Conservation (phyloP, 495 filamentous ascomycete species). For the Annulohypoxylon bovei region DNA sequence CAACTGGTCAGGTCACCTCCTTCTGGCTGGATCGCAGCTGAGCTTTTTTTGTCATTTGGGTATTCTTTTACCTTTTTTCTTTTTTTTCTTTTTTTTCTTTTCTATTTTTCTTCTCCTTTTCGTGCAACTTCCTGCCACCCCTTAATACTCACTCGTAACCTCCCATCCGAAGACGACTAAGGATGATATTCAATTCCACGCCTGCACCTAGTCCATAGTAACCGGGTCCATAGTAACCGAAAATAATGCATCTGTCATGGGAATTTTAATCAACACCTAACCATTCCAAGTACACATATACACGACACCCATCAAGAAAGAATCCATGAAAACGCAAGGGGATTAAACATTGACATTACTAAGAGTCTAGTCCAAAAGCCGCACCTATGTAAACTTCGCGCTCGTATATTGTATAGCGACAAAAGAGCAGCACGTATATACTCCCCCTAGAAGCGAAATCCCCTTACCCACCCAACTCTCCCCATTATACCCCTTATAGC, state of each 20-base stretch:
- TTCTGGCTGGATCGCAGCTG: not conserved
- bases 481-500: not conserved
- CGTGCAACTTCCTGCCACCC: no score
- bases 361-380: conserved; percentile 18
- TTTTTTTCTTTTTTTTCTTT: not conserved
- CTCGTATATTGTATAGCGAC: conserved; percentile 5
- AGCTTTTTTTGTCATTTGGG: not conserved
- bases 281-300: not conserved
- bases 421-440: not conserved
- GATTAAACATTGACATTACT: conserved; percentile 41
- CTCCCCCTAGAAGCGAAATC: not conserved
- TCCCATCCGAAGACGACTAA: no score
- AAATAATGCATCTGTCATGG: no score
- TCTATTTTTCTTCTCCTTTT: not conserved
- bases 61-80: not conserved
- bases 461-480: not conserved
- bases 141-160: no score
- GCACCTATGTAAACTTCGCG: not conserved
- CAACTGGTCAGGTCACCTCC: not conserved
- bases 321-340: not conserved
- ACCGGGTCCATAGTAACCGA: no score
- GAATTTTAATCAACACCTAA: no score
- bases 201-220: no score
- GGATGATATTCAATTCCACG: no score
- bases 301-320: not conserved